Base-by-base conservation (phyloP, 306 rosid genomes). In the Lathyrus tuberosus region DNA sequence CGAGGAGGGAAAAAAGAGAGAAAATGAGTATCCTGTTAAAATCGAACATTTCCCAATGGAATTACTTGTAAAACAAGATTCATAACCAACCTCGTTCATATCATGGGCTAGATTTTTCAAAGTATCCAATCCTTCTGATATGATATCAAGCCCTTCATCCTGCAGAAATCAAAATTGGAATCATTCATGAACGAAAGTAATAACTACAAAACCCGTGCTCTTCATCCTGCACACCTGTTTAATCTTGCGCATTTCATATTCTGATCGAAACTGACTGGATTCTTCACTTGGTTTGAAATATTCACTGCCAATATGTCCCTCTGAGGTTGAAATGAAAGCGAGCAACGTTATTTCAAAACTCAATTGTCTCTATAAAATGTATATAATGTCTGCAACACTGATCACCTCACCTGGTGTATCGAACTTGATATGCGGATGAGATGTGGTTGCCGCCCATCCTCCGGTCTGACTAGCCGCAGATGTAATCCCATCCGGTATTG, bases 131-230 rank as follows among this genome's bases (percentile, higher is more conserved):
- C 98, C 98, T 30, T 90, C 95, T n/a, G 97, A 91, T 84, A 94
- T 94, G 80, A 91, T 20, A 69, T 83, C 96, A 64, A 94, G 91
- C 37, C 96, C 99, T 82, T 94, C 77, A 70, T 91, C 97, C 99
- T 94, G 72, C 37, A 52, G 44, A 79, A 66, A 79, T 38, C 65
- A 70, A 20, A 73, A 17, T 16, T 24, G 17, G 14, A 46, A 70
- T 76, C 65, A 74, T 26, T 47, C 46, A 4, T 61, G 72, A 76
- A 24, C 63, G 67, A 72, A 1, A 37, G 11, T 67, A 14, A 62
- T 37, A 40, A 56, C 47, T 49, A 66, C 38, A 58, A 69, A 56
- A 24, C 42, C 16, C 75, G 18, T 16, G 18, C 22, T 65, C 14
- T 59, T 65, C 22, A 81, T 73, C 60, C 58, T 53, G 77, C 76